Conservation (phyloP, 768 basidiomycete genomes). For the Trametes maxima region DNA sequence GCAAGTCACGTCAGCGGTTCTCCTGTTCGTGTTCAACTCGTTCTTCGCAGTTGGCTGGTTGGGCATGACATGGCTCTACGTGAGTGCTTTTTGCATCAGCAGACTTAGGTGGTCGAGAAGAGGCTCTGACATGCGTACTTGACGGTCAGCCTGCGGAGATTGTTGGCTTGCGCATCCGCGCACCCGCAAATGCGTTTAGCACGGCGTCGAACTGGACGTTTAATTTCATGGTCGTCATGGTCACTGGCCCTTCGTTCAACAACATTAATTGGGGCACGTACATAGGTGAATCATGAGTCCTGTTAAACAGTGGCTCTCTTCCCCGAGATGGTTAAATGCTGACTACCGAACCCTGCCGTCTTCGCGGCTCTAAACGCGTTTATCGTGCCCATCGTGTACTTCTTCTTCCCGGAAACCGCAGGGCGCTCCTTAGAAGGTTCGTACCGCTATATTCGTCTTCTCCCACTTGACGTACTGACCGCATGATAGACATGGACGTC, state of each 20-base stretch:
- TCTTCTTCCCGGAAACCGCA: constrained; percentile 65
- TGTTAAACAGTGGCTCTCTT: background rate
- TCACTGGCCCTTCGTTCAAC: constrained; percentile 60
- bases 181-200: constrained; percentile 64
- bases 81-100: constrained; percentile 33
- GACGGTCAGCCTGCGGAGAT: constrained; percentile 60
- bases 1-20: constrained; percentile 53
- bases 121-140: background rate
- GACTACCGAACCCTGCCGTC: constrained; percentile 33
- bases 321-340: background rate
- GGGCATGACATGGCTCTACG: constrained; percentile 73
- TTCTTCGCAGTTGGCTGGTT: constrained; percentile 74
- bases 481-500: constrained; percentile 35
- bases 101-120: background rate
- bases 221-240: constrained; percentile 63
- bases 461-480: background rate
- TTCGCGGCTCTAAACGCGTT: constrained; percentile 60
- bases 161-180: constrained; percentile 60
- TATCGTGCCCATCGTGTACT: constrained; percentile 57
- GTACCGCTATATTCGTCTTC: background rate
- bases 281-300: constrained; percentile 43
- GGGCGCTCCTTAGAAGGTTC: constrained; percentile 59
- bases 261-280: constrained; percentile 63
- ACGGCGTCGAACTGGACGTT: constrained; percentile 58
- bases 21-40: constrained; percentile 72